These are phyloP conservation scores for Ceratobasidium theobromae DNA, from an alignment of 1,284 basidiomycete genomes.

Conservation along the genomic window DNA sequence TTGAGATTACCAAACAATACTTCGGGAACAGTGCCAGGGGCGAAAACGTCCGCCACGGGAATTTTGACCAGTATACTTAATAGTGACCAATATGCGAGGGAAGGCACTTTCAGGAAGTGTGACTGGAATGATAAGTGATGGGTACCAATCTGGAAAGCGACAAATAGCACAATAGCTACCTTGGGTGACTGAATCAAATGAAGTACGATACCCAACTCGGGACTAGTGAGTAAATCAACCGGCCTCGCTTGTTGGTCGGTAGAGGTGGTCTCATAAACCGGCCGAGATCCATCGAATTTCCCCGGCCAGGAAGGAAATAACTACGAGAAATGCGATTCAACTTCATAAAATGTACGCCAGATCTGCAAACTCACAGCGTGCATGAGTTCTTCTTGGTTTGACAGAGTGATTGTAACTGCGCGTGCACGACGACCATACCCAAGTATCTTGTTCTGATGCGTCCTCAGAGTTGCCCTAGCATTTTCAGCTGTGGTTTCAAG, in stretches of 20 bases:
- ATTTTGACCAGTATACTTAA: constrained; percentile 72
- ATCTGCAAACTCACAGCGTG: constrained; percentile 56
- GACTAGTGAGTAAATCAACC: constrained; percentile 61
- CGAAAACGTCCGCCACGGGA: constrained; percentile 35
- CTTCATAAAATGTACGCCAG: constrained; percentile 32
- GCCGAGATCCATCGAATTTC: constrained; percentile 64
- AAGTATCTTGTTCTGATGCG: constrained; percentile 60
- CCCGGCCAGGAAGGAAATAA: constrained; percentile 78
- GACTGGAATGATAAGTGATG: constrained; percentile 49
- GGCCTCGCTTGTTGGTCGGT: constrained; percentile 56
- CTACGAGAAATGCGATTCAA: constrained; percentile 42
- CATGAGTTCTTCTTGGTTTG: constrained; percentile 76
- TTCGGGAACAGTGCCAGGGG: constrained; percentile 29
- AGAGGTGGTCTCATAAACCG: constrained; percentile 59
- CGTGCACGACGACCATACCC: constrained; percentile 71
- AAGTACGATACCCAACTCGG: constrained; percentile 62
- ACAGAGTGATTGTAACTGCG: constrained; percentile 76
- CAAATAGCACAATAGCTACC: constrained; percentile 47
- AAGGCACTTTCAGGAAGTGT: constrained; percentile 79
- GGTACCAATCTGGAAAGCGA: not conserved
- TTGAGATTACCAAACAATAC: constrained; percentile 33
- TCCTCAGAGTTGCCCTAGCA: constrained; percentile 54
- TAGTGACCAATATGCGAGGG: constrained; percentile 72
- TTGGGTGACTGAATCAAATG: constrained; percentile 72
- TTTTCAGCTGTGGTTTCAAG: constrained; percentile 64